phyloP scores from a whole-genome alignment of 2,329 filamentous ascomycete genomes.

The Exophiala aquamarina region DNA sequence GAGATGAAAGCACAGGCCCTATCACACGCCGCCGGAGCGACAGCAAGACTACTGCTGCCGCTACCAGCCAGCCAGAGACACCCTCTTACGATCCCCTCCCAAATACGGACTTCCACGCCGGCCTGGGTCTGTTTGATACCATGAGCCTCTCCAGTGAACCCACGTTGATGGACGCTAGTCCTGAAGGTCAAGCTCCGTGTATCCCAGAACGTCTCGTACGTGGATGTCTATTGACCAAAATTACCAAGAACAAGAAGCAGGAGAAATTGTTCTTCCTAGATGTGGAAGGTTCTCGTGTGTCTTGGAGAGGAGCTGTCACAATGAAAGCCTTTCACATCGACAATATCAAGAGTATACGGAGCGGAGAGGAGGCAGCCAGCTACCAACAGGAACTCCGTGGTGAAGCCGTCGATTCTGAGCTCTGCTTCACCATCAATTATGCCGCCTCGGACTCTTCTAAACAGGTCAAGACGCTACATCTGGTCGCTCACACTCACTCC shows the following conservation, averaged over 20 bases:
- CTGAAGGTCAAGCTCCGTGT: slow-evolving; percentile 58
- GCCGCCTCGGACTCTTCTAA: slow-evolving; percentile 75
- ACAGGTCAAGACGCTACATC: slow-evolving; percentile 75
- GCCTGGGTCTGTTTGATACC: slow-evolving; percentile 37
- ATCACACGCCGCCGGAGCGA: slow-evolving; percentile 86
- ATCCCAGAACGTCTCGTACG: slow-evolving; percentile 74
- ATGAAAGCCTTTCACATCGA: slow-evolving; percentile 90
- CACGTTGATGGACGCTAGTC: slow-evolving; percentile 35
- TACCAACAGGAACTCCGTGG: slow-evolving; percentile 83
- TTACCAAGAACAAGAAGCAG: slow-evolving; percentile 78
- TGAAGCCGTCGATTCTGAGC: slow-evolving; percentile 63
- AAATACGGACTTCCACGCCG: slow-evolving; percentile 10
- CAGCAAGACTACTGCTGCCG: slow-evolving; percentile 68
- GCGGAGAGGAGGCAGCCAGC: slow-evolving; percentile 79
- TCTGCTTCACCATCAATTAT: slow-evolving; percentile 91
- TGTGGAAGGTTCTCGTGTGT: slow-evolving; percentile 78
- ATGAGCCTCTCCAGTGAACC: slow-evolving; percentile 41
- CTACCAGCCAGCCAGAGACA: slow-evolving; percentile 9
- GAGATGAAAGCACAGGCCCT: slow-evolving; percentile 86
- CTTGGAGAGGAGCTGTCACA: slow-evolving; percentile 77
- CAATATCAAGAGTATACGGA: slow-evolving; percentile 87
- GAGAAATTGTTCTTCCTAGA: slow-evolving; percentile 77
- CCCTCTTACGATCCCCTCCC: slow-evolving; percentile 17
- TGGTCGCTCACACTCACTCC: slow-evolving; percentile 74
- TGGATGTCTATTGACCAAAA: slow-evolving; percentile 76